A percentile compares a stretch with the other conserved stretches of the same genome.
Conservation (phyloP, 2,329 filamentous ascomycete species). For the Tolypocladium sp. region DNA sequence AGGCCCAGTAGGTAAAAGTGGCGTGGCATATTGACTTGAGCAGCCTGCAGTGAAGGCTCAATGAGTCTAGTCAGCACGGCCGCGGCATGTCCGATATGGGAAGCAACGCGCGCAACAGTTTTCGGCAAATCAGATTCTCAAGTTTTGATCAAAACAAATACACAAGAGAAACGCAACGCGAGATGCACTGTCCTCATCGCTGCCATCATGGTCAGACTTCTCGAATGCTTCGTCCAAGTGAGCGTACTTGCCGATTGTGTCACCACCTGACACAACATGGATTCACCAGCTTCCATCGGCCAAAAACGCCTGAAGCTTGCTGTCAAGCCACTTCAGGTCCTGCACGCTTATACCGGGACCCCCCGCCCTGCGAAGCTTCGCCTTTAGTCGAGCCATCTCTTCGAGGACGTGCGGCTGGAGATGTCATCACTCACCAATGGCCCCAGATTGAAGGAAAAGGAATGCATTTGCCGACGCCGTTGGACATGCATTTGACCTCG, state of each 20-base stretch:
- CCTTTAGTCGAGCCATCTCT: background rate
- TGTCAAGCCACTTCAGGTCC: conserved; percentile 65
- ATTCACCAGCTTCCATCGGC: conserved; percentile 4
- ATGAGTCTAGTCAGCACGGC: background rate
- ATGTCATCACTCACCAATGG: conserved; percentile 19
- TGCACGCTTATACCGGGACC: conserved; percentile 63
- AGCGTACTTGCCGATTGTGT: background rate
- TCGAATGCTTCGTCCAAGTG: background rate
- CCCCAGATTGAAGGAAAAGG: conserved; percentile 33
- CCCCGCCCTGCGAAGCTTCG: conserved; percentile 36
- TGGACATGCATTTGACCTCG: conserved; percentile 48
- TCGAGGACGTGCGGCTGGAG: background rate
- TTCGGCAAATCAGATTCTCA: background rate
- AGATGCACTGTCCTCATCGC: background rate
- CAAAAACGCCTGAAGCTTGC: conserved; percentile 42
- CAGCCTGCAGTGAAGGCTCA: background rate
- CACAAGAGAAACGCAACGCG: too few relatives aligned
- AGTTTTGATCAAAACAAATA: background rate
- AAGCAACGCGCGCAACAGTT: background rate
- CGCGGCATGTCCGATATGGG: background rate
- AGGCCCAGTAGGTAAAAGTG: background rate
- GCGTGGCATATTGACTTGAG: background rate
- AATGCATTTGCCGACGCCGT: conserved; percentile 22
- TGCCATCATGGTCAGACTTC: background rate
- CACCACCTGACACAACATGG: background rate